These are phyloP conservation scores for Primulina huaijiensis DNA, from an alignment of 257 asterid genomes.

Conservation along the genomic window DNA sequence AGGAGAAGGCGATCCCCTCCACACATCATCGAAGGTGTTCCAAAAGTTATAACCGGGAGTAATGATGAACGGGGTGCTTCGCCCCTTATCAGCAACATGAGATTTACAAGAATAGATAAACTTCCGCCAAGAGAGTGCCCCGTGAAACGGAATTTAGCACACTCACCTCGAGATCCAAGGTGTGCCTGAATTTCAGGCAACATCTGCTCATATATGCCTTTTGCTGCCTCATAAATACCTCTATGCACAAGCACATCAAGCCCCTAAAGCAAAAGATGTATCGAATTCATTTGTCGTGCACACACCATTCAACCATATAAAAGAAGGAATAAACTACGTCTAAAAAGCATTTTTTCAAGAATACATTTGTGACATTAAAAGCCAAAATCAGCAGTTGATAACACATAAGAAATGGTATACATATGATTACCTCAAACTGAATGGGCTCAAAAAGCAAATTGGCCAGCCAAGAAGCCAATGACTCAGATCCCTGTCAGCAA, in stretches of 20 bases:
- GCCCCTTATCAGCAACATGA: conserved; percentile 78
- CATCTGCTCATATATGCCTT: conserved; percentile 86
- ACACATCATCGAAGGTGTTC: conserved; percentile 86
- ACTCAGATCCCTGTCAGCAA: conserved; percentile 77
- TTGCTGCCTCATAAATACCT: conserved; percentile 97
- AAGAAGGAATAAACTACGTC: neutral
- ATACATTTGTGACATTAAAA: neutral
- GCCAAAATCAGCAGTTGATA: neutral
- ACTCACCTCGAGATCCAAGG: conserved; percentile 48
- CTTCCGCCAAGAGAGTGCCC: conserved; percentile 99
- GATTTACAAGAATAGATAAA: conserved; percentile 75
- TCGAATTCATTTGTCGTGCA: conserved; percentile 9
- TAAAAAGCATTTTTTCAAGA: neutral
- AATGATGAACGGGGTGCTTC: conserved; percentile 66
- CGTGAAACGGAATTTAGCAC: conserved; percentile 73
- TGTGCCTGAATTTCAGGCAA: conserved; percentile 74
- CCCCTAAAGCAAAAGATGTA: conserved; percentile 50
- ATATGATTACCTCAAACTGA: conserved; percentile 72
- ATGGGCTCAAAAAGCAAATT: conserved; percentile 91
- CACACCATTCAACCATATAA: neutral
- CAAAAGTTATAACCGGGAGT: conserved; percentile 87
- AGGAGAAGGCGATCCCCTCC: conserved; percentile 80
- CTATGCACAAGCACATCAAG: conserved; percentile 83
- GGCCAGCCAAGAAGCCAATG: conserved; percentile 96
- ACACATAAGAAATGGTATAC: neutral